Evolutionary conservation across 208 protist genomes (phyloP), one percentile per base, ranked within the genome.

Genomic region (Trichomonas tenax): DNA sequence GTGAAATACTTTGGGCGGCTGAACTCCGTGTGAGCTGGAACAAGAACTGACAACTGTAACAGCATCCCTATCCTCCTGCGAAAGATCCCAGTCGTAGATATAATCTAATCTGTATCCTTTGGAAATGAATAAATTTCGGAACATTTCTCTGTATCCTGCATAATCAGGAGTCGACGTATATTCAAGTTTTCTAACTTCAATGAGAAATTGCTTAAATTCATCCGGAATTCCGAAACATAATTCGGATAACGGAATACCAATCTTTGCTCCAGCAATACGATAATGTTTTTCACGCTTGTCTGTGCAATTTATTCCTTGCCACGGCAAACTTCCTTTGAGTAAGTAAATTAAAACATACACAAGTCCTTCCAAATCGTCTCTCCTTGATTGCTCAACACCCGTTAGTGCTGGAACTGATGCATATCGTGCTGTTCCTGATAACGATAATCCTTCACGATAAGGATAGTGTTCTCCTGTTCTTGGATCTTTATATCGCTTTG

Each of bases 61-160:
- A 72, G 11, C 58, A 31, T 72, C 11, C 26, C 26, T 72, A 21
- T 72, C 58, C 26, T 72, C 58, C 26, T 72, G 2, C 26, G 58
- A 17, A 8, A 72, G 4, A n/a, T 72, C 81, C 99, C 99, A 99
- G 97, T 99, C 99, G 97, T 99, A 99, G 63, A 99, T 97, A 97
- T 99, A 99, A 98, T 99, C 99, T 93, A 99, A 98, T 96, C 98
- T 98, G 97, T 98, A 99, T 10, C 99, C 98, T 97, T 99, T 98
- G 45, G 98, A 98, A n/a, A 99, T 97, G 96, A 99, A 99, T 44
- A 99, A 97, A 95, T 99, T 98, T 17, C 86, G 38, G 26, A 95
- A 95, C 40, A 99, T 97, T 96, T 99, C 99, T 88, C 99, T 97
- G 72, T 99, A 97, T 97, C 99, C 99, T 26, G 97, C 97, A 97